These are phyloP conservation scores for Houttuynia cordata DNA, from an alignment of 164 flowering plant genomes.

Conservation along the genomic window DNA sequence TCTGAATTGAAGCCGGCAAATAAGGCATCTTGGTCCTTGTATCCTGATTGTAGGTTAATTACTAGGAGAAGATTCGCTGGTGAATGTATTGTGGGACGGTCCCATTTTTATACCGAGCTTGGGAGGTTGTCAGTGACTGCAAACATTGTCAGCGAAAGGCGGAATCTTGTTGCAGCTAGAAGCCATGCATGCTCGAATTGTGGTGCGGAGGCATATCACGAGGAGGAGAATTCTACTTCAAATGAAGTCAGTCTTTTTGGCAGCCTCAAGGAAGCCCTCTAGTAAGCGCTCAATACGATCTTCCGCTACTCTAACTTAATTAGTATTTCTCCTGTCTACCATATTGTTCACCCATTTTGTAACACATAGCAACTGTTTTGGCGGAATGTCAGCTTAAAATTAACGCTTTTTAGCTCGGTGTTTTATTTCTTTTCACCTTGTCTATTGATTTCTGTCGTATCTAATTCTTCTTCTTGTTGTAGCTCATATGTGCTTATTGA, in stretches of 20 bases:
- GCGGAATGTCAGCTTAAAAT: no score
- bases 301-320: no score
- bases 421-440: no score
- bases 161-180: neutral
- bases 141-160: neutral
- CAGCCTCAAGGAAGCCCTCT: constrained; percentile 1
- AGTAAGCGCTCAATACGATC: neutral
- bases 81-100: neutral
- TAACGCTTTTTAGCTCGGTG: no score
- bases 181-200: constrained; percentile 5
- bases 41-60: neutral
- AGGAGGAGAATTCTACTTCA: constrained; percentile 1
- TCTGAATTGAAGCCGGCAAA: neutral
- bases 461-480: neutral
- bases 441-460: neutral
- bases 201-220: neutral
- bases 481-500: no score
- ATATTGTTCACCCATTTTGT: no score
- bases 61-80: neutral
- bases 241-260: neutral
- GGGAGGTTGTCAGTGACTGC: neutral
- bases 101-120: neutral
- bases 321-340: no score
- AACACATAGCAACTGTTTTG: no score
- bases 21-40: neutral